Conservation (phyloP, 441 rosid genomes). For the Codiaeum variegatum region DNA sequence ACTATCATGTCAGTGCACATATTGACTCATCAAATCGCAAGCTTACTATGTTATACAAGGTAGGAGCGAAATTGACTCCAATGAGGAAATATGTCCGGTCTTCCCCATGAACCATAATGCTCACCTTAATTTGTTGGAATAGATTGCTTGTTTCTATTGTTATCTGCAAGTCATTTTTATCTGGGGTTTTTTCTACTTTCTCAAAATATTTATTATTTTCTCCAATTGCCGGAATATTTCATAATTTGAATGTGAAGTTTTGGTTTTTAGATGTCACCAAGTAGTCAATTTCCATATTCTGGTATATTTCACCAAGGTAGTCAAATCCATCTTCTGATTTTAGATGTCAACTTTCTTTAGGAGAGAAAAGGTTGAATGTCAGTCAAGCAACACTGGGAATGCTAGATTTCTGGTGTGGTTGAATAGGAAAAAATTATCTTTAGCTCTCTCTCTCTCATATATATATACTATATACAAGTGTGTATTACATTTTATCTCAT, state of each 20-base stretch:
- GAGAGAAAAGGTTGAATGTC: not conserved
- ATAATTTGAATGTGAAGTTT: not conserved
- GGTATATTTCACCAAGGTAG: not conserved
- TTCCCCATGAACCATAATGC: slow-evolving; percentile 2
- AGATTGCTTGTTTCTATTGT: not conserved
- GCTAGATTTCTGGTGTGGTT: not conserved
- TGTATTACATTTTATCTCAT: not conserved
- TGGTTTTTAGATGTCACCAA: too few relatives aligned
- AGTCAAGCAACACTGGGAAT: not conserved
- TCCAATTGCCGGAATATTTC: not conserved
- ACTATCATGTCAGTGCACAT: slow-evolving; percentile 97
- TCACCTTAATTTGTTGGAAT: not conserved
- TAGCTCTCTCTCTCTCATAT: not conserved
- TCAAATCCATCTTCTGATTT: slow-evolving; percentile 1
- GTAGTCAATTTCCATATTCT: too few relatives aligned
- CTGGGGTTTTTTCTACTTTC: not conserved
- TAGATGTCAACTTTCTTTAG: not conserved
- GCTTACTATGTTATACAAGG: slow-evolving; percentile 98
- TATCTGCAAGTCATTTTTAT: not conserved
- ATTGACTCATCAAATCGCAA: slow-evolving; percentile 80
- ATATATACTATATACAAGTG: not conserved
- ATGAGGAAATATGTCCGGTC: not conserved
- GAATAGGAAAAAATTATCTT: not conserved
- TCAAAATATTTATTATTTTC: not conserved
- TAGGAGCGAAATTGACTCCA: slow-evolving; percentile 23